These are phyloP conservation scores for Penicillium chermesinum DNA, from an alignment of 495 filamentous ascomycete genomes.

Conservation along the genomic window DNA sequence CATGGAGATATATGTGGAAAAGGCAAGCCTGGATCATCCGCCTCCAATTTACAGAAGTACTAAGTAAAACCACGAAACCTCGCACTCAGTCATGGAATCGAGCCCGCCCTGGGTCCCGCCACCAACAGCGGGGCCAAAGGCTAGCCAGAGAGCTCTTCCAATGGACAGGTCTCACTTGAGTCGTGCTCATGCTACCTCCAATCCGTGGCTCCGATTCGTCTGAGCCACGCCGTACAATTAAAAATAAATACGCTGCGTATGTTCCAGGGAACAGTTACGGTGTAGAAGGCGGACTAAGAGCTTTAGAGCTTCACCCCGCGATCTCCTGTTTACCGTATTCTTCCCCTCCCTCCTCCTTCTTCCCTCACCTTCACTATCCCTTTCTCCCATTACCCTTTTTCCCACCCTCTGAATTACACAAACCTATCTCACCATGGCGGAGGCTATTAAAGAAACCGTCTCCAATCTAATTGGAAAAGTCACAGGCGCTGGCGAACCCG, in stretches of 20 bases:
- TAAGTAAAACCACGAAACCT: neutral
- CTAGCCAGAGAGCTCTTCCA: neutral
- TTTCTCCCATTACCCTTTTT: neutral
- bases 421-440: slow-evolving; percentile 33
- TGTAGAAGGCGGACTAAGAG: slow-evolving; percentile 5
- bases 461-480: slow-evolving; percentile 56
- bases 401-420: neutral
- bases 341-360: neutral
- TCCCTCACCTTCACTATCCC: slow-evolving; percentile 5
- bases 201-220: slow-evolving; percentile 11
- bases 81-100: neutral
- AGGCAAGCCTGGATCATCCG: too few species aligned
- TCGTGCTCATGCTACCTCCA: slow-evolving; percentile 1
- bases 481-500: slow-evolving; percentile 38
- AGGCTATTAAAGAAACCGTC: slow-evolving; percentile 45
- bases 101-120: neutral
- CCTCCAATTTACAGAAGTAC: neutral
- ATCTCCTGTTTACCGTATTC: slow-evolving; percentile 14
- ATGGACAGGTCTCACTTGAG: slow-evolving; percentile 17
- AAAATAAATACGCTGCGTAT: slow-evolving; percentile 13
- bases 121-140: neutral
- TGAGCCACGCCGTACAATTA: slow-evolving; percentile 23
- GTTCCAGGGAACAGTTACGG: slow-evolving; percentile 14
- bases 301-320: slow-evolving; percentile 27
- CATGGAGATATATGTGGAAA: too few species aligned